Evolutionary conservation across 768 basidiomycete genomes (phyloP), one percentile per base, ranked within the genome.

Genomic region (Mycena leptocephala): DNA sequence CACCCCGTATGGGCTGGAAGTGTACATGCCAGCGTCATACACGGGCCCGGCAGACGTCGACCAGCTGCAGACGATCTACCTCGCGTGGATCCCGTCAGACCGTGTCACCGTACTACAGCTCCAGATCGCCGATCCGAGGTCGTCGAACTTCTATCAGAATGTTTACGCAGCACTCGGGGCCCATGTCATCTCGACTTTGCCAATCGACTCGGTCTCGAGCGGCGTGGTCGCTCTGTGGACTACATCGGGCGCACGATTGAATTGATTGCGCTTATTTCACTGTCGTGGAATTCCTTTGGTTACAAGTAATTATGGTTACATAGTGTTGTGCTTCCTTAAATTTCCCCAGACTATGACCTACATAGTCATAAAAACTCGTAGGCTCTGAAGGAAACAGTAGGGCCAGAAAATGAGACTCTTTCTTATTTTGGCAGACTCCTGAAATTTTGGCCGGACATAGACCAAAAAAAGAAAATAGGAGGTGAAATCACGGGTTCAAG

Each of bases 11-110:
- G 56, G 56, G 56, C 56, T 58, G 30, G 56, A 58, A 58, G 56
- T 58, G 56, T 58, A 58, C 56, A 58, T 58, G 56, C 56, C 56
- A 58, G 56, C 56, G 56, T 58, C 56, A 2, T 58, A 58, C 56
- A 58, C 56, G 30, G 55, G 55, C 55, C 55, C 55, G 55, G 55
- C 28, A 28, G 55, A 58, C 55, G 20, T 58, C 56, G 30, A 58
- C 30, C 56, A 58, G 56, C 56, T 58, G 30, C 56, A 58, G 30
- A 58, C 56, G 18, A 11, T 58, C 28, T 58, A 58, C 56, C 56
- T 58, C 10, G 56, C 56, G 5, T 58, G 32, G 2, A 5, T 58
- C 30, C 56, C 56, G 30, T 11, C 56, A 58, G 13, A 32, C 20
- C 13, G 8, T 28, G 56, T 20, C 56, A 28, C 30, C 56, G 56